phyloP scores from a whole-genome alignment of 2,329 filamentous ascomycete genomes.

The Cyanodermella asteris region DNA sequence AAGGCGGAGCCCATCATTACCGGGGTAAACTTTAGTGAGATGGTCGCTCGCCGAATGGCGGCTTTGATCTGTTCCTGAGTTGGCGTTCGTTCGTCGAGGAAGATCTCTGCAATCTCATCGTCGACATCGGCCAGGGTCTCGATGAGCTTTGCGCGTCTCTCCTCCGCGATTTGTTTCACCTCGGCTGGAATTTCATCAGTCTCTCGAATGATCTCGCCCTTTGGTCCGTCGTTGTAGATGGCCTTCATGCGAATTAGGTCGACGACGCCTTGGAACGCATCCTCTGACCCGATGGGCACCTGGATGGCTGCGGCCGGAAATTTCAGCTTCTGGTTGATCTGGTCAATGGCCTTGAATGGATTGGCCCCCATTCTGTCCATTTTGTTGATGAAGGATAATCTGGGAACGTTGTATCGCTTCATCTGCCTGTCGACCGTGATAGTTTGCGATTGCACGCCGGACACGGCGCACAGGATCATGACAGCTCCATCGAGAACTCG shows the following conservation, averaged over 20 bases:
- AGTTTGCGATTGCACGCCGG: constrained; percentile 90
- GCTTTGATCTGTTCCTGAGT: constrained; percentile 68
- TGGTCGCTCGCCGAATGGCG: constrained; percentile 80
- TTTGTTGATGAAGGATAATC: constrained; percentile 96
- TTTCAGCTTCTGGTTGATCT: constrained; percentile 92
- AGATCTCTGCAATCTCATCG: constrained; percentile 90
- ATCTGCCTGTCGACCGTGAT: constrained; percentile 97
- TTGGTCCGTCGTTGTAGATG: constrained; percentile 72
- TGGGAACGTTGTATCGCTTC: constrained; percentile 90
- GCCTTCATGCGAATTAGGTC: constrained; percentile 84
- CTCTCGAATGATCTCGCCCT: constrained; percentile 55
- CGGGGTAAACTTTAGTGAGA: constrained; percentile 70
- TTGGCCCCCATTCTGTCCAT: constrained; percentile 99
- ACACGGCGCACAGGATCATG: constrained; percentile 96
- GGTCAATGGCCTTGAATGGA: constrained; percentile 90
- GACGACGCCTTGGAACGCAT: constrained; percentile 78
- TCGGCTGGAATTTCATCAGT: constrained; percentile 68
- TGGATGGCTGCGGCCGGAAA: constrained; percentile 84
- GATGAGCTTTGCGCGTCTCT: constrained; percentile 69
- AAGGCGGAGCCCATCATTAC: constrained; percentile 93
- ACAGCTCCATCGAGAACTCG: constrained; percentile 89
- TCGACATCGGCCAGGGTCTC: constrained; percentile 95
- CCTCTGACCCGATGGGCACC: constrained; percentile 80
- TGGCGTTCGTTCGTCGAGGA: constrained; percentile 68
- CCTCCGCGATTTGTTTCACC: constrained; percentile 49